Evolutionary conservation across 257 asterid genomes (phyloP).

Genomic region (Haberlea rhodopensis): DNA sequence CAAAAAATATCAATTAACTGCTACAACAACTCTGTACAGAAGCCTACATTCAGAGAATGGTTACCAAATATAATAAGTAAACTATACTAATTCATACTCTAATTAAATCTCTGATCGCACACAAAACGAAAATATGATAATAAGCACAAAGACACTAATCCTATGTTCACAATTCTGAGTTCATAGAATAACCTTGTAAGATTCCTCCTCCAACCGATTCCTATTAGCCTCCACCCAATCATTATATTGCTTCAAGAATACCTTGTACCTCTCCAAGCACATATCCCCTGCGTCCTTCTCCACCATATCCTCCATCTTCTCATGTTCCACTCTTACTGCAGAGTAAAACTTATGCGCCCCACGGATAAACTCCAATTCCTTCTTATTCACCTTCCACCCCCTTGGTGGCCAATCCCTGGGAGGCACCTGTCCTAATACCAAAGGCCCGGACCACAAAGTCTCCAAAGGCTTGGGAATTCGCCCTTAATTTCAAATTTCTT

Average conservation of each 20-base stretch:
- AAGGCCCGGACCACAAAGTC: no score
- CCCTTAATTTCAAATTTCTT: constrained; percentile 91
- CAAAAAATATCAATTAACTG: constrained; percentile 7
- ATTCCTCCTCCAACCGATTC: no score
- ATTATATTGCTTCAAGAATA: constrained; percentile 80
- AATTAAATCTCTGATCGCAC: not conserved
- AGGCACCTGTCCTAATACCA: constrained; percentile 64
- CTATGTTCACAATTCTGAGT: constrained; percentile 8
- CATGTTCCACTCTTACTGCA: no score
- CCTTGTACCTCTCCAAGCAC: constrained; percentile 70
- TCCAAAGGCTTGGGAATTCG: constrained; percentile 78
- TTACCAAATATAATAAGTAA: not conserved
- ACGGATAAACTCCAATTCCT: no score
- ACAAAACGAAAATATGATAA: constrained; percentile 8
- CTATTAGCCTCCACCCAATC: constrained; percentile 84
- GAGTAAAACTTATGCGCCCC: no score
- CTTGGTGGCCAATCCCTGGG: constrained; percentile 98
- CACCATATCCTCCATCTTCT: no score
- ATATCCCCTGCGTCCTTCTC: constrained; percentile 44
- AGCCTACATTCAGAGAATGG: constrained; percentile 4
- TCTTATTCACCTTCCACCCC: no score
- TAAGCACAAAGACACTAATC: not conserved
- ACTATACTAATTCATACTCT: not conserved
- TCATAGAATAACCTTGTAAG: constrained; percentile 55
- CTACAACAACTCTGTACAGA: constrained; percentile 3